Percentiles rank a stretch among this genome's conserved stretches.
Evolutionary conservation across 106 monocot genomes (phyloP).

Genomic region (Allium cepa): DNA sequence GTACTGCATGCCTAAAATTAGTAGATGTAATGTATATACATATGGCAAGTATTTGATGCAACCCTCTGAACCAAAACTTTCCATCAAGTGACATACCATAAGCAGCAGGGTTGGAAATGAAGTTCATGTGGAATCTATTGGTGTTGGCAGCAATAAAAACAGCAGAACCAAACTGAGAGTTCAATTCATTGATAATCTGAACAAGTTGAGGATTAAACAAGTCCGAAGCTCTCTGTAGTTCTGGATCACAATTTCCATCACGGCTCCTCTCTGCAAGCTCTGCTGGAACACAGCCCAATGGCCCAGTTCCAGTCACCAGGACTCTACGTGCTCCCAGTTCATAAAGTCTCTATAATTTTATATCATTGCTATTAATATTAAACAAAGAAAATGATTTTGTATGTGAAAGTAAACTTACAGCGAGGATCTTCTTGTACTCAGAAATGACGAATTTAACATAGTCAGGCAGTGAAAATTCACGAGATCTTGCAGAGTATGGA

Average conservation of each 20-base stretch:
- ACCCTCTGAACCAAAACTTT: not conserved
- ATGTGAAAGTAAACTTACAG: constrained; percentile 19
- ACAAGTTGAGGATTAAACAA: constrained; percentile 50
- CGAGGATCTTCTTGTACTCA: constrained; percentile 64
- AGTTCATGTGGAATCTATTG: constrained; percentile 44
- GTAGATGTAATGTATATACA: not conserved
- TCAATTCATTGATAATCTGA: constrained; percentile 30
- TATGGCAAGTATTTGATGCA: not conserved
- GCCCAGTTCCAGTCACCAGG: constrained; percentile 57
- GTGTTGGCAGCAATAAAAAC: constrained; percentile 51
- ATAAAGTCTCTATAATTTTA: constrained; percentile 33
- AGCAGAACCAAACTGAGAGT: constrained; percentile 25
- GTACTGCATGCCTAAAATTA: not conserved
- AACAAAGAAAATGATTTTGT: not conserved
- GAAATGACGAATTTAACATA: constrained; percentile 52
- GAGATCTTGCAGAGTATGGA: constrained; percentile 51
- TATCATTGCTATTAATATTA: not conserved
- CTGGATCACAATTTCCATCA: constrained; percentile 40
- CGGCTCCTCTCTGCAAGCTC: constrained; percentile 51
- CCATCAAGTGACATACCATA: constrained; percentile 4
- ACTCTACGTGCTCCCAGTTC: constrained; percentile 47
- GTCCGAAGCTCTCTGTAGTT: constrained; percentile 30
- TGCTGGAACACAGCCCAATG: constrained; percentile 60
- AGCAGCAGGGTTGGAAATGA: constrained; percentile 26
- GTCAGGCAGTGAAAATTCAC: constrained; percentile 58